phyloP scores from a whole-genome alignment of 148 eudicot species.

The Cornus kousa region DNA sequence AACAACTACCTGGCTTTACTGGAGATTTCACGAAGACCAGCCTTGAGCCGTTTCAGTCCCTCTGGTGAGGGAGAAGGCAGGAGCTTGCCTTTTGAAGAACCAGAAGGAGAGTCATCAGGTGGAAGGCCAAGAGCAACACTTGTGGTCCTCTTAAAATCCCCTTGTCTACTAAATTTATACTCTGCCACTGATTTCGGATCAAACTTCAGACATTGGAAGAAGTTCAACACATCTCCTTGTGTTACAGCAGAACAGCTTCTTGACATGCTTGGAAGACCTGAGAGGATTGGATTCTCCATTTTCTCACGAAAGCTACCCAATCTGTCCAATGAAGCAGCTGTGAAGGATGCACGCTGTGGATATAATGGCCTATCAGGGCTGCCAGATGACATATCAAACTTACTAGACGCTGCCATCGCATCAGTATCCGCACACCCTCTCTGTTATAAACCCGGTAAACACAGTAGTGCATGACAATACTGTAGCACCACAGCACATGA shows the following conservation, averaged over 20 bases:
- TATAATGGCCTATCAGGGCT: conserved; percentile 60
- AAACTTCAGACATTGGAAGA: conserved; percentile 53
- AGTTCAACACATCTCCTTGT: conserved; percentile 53
- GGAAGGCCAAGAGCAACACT: conserved; percentile 49
- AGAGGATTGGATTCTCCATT: conserved; percentile 53
- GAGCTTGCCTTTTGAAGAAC: conserved; percentile 41
- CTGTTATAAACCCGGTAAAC: conserved; percentile 25
- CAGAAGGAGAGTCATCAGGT: conserved; percentile 46
- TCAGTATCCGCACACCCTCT: conserved; percentile 36
- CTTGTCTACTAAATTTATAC: conserved; percentile 42
- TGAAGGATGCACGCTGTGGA: conserved; percentile 46
- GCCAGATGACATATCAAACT: conserved; percentile 50
- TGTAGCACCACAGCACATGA: conserved; percentile 28
- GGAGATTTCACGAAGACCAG: conserved; percentile 46
- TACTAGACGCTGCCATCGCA: conserved; percentile 65
- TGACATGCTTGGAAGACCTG: conserved; percentile 61
- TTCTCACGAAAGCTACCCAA: conserved; percentile 61
- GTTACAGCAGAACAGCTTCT: conserved; percentile 53
- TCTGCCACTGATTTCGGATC: conserved; percentile 52
- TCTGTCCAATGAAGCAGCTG: conserved; percentile 52
- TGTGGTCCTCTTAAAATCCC: conserved; percentile 40
- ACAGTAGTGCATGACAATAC: conserved; percentile 51
- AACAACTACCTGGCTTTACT: conserved; percentile 51
- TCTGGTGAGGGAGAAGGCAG: conserved; percentile 35
- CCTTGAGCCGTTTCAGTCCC: conserved; percentile 48